Base-by-base conservation (phyloP, 208 protist genomes). In the Trypanosoma congolense region DNA sequence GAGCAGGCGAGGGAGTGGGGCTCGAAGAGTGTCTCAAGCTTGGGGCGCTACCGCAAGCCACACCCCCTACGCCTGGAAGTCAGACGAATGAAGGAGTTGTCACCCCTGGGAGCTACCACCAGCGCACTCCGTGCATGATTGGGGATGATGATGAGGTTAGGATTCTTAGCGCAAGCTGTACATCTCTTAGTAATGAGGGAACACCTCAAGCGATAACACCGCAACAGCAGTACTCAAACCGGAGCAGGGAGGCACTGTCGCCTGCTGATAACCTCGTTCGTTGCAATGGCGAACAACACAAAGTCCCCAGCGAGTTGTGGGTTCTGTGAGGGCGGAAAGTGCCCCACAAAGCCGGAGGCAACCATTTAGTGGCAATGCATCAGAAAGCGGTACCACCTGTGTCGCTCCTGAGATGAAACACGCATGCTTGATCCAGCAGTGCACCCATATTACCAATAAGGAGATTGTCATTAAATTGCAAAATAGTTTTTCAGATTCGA, bases 81-180 rank as follows among this genome's bases (percentile, higher is more conserved):
- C 36, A 57, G 21, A 55, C 53, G 16, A 58, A 51, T 14, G 52
- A 57, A 19, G 75, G 73, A 25, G 70, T 70, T 70, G 30, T 57
- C 18, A 82, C 81, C 22, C 80, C 80, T 9, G 45, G 56, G 25
- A 83, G 75, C 62, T 77, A 75, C 31, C 84, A 92, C 45, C 78
- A 87, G 51, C 84, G 84, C 55, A 92, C 84, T 10, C 77, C 84
- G 9, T 79, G 73, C 51, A 83, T 92, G 58, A 61, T 85, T 21
- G 84, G 75, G 14, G 76, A 75, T 24, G 80, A 92, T 31, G 80
- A 86, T 26, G 70, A 75, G 8, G 2, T 60, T 41, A 4, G 58
- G 40, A 12, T 65, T 58, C 26, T 55, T 51, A 10, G n/a, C 31
- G 46, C 44, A 18, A 36, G 44, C 46, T 31, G 9, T 28, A 33